Base-by-base conservation (phyloP, 139 green algal genomes). In the Chlorella sp. region DNA sequence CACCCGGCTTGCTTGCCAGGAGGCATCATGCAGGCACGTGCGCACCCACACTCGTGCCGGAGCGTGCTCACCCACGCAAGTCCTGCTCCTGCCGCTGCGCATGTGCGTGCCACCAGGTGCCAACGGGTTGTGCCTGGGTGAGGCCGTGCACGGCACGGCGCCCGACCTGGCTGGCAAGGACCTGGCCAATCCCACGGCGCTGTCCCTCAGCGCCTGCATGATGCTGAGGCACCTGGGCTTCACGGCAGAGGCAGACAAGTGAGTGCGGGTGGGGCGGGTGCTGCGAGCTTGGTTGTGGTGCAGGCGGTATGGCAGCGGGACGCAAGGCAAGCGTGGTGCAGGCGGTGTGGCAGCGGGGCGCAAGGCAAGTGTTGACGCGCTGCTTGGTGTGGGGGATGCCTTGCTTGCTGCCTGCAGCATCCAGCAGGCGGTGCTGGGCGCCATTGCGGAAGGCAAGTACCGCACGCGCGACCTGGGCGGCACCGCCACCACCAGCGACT, bases 131-230 rank as follows among this genome's bases (percentile, higher is more conserved):
- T 91, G 90, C 2, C 84, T 98, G 62, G 95, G 95, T 77, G 93
- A 98, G 83, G 94, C 91, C 2, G 94, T 98, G 64, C 94, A 98
- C 74, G 94, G 94, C 67, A 98, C 94, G 27, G 94, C 94, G 2
- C 94, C 94, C 32, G 94, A 98, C 82, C 96, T 98, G 36, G 88
- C 85, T 2, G 78, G 78, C 70, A 84, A 84, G 74, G 88, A 97
- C 86, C 73, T 89, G 76, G 94, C 94, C 71, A 98, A 98, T 85
- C 94, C 94, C 55, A 98, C 94, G 0, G 94, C 94, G 24, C 84
- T 98, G 78, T 82, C 97, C 66, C 81, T 98, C 71, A 91, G 78
- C 22, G 82, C 83, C 24, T 85, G 90, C 49, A 98, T 98, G 94
- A 97, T 98, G 94, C 85, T 98, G 66, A 83, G 90, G 31, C 94